A percentile compares a stretch with the other conserved stretches of the same genome.
phyloP scores from a whole-genome alignment of 2,329 filamentous ascomycete species.

The Zalaria obscura region DNA sequence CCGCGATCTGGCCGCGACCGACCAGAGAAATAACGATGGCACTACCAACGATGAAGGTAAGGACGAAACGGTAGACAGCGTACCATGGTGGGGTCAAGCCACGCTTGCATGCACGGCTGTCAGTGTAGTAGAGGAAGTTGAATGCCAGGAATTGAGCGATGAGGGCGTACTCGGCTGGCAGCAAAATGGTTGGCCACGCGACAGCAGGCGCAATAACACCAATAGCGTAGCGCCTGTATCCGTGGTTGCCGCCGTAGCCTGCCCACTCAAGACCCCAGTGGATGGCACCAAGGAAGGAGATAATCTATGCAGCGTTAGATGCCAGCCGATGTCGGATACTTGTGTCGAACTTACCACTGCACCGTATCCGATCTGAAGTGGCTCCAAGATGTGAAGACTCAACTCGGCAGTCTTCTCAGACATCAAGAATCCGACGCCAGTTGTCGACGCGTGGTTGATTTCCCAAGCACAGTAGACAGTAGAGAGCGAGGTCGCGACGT shows the following conservation, averaged over 20 bases:
- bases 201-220: conserved; percentile 66
- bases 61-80: conserved; percentile 73
- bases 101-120: conserved; percentile 54
- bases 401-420: conserved; percentile 57
- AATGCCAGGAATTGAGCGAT: conserved; percentile 80
- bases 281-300: conserved; percentile 85
- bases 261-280: conserved; percentile 90
- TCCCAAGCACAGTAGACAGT: conserved; percentile 76
- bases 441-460: conserved; percentile 52
- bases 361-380: conserved; percentile 80
- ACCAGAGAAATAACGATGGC: conserved; percentile 71
- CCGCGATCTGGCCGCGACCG: conserved; percentile 63
- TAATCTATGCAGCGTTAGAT: conserved; percentile 42
- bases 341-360: conserved; percentile 48
- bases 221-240: conserved; percentile 69
- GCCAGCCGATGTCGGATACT: background rate
- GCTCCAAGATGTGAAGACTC: conserved; percentile 63
- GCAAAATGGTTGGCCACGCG: conserved; percentile 79
- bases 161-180: conserved; percentile 73
- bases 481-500: conserved; percentile 68
- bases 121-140: conserved; percentile 71
- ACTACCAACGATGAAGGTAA: conserved; percentile 77
- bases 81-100: conserved; percentile 85
- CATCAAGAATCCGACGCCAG: conserved; percentile 50
- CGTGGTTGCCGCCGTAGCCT: conserved; percentile 49